Base-by-base conservation (phyloP, 768 basidiomycete genomes). In the Mycena capillaripes region DNA sequence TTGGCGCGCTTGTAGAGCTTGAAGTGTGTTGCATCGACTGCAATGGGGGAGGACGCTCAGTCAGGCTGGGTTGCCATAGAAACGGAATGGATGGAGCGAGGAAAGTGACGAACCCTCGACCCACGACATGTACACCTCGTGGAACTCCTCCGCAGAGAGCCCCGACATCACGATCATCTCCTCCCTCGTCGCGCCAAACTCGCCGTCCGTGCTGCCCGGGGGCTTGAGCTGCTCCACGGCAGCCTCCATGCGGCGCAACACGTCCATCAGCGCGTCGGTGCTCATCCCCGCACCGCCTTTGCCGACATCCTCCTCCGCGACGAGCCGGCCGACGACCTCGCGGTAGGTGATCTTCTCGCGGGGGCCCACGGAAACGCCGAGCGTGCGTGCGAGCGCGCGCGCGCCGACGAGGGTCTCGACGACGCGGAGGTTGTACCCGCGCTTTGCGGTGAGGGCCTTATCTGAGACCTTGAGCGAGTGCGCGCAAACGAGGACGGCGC, bases 341-440 rank as follows among this genome's bases (percentile, higher is more conserved):
- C 93, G 85, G 23, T 92, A 81, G 4, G 93, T 93, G 42, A 93
- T 83, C 69, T 86, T 89, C 79, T 91, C 88, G 42, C 79, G 82
- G 69, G 81, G 82, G 21, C 74, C 83, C 16, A 83, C 80, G 25
- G 76, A 53, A 19, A 94, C 71, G 2, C 85, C 87, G 27, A 97
- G 87, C 42, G 84, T 82, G 34, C 87, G 86, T 0, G 91, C 91
- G 16, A 98, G 86, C 7, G 96, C 84, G 29, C 93, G 88, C 0
- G 96, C 95, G 1, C 91, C 93, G 40, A 91, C 92, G 23, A 96
- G 91, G 0, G 93, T 94, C 81, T 98, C 96, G n/a, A 97, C 93
- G 38, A 97, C 96, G 38, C 95, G 94, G 19, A 97, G 86, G 78
- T 98, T 97, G 84, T 97, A 97, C 53, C 91, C 88, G 40, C 86